These are phyloP conservation scores for Phanerodontia chrysosporium DNA, from an alignment of 768 basidiomycete species.

Conservation along the genomic window DNA sequence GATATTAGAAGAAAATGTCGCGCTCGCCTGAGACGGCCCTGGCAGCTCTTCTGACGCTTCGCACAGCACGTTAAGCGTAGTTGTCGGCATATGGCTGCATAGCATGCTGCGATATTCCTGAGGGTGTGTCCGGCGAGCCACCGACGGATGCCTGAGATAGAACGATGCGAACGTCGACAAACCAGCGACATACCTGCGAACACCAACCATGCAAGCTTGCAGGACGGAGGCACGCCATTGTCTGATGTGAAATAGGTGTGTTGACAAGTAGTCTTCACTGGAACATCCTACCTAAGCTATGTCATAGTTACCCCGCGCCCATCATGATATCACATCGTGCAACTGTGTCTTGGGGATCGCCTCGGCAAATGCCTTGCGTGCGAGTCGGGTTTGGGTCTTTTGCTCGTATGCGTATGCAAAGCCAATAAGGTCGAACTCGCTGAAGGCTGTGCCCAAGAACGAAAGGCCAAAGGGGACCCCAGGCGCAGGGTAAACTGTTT, in stretches of 20 bases:
- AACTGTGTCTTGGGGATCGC: constrained; percentile 31
- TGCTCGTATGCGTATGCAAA: constrained; percentile 62
- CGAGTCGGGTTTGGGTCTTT: constrained; percentile 28
- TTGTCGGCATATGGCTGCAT: neutral
- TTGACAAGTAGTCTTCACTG: neutral
- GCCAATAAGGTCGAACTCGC: constrained; percentile 52
- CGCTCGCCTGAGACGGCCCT: neutral
- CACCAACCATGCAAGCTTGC: neutral
- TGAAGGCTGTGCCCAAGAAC: constrained; percentile 59
- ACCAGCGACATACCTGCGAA: neutral
- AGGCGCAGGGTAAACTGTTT: constrained; percentile 42
- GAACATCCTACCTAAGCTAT: neutral
- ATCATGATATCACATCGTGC: constrained; percentile 16
- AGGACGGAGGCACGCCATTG: too few species aligned
- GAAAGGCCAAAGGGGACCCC: constrained; percentile 60
- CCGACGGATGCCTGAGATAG: neutral
- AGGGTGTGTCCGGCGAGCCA: neutral
- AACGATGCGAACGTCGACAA: neutral
- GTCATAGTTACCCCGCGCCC: neutral
- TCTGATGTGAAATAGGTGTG: too few species aligned
- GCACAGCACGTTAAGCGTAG: neutral
- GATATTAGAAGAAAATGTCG: neutral
- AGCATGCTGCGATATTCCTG: neutral
- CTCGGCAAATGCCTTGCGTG: constrained; percentile 25
- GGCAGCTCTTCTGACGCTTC: neutral